Evolutionary conservation across 192 early-diverging fungal species (phyloP).

Genomic region (Obelidium mucronatum): DNA sequence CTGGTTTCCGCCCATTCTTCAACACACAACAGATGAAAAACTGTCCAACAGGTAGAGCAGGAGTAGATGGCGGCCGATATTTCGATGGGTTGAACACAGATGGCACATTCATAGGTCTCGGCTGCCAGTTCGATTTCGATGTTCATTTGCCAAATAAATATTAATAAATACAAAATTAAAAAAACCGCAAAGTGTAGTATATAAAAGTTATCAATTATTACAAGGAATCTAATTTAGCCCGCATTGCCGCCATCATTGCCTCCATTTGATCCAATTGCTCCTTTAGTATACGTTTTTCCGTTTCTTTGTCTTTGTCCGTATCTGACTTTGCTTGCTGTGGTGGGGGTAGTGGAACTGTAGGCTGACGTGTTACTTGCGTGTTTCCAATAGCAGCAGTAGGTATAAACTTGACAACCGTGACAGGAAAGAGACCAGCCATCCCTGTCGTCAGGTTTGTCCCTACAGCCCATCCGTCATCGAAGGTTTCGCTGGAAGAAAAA

Average conservation of each 20-base stretch:
- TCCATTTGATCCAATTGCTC: conserved; percentile 34
- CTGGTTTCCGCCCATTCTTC: conserved; percentile 70
- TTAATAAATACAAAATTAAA: not conserved
- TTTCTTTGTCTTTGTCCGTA: conserved; percentile 7
- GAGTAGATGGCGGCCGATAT: conserved; percentile 76
- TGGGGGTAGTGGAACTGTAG: not conserved
- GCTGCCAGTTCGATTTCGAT: conserved; percentile 59
- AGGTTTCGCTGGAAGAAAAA: conserved; percentile 21
- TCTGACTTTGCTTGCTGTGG: not conserved
- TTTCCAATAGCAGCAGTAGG: conserved; percentile 6
- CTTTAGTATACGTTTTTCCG: conserved; percentile 26
- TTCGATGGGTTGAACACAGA: conserved; percentile 85
- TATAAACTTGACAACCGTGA: conserved; percentile 29
- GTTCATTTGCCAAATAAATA: not conserved
- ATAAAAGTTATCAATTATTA: not conserved
- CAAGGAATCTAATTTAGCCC: conserved; percentile 14
- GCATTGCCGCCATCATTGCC: conserved; percentile 14
- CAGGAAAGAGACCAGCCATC: conserved; percentile 27
- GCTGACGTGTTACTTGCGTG: not conserved
- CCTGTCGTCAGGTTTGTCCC: conserved; percentile 32
- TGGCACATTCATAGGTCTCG: conserved; percentile 90
- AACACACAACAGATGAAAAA: conserved; percentile 88
- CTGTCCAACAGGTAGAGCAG: conserved; percentile 85
- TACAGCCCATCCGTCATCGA: conserved; percentile 41
- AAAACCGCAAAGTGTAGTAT: not conserved